Base-by-base conservation (phyloP, 352 stramenopile species). In the Pythium utonaiense region DNA sequence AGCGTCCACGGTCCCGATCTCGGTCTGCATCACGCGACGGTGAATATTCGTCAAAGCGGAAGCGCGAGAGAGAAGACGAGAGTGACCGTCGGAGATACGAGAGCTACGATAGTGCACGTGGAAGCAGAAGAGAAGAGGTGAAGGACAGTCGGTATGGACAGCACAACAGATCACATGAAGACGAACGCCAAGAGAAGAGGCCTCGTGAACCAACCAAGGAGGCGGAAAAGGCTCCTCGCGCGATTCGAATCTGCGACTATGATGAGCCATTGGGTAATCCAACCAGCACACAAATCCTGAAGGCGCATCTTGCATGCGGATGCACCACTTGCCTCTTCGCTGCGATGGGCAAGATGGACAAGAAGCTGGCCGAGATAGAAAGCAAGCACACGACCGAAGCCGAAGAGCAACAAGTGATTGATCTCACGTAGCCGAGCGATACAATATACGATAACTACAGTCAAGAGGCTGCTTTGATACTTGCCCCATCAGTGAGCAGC, bases 261-360 rank as follows among this genome's bases (percentile, higher is more conserved):
- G 40, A 47, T 6, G 40, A 47, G 8, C 17, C 40, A 19, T 27
- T 13, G 6, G 17, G 40, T 7, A 25, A 47, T 9, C 16, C 40
- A 7, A 47, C n/a, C 17, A 47, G 40, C 40, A 47, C 40, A 1
- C n/a, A 27, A 0, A 13, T 27, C 2, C 40, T 47, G n/a, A 47
- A 25, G 40, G 36, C 31, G 4, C 44, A 54, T 34, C 24, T 62
- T 14, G 12, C 21, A 9, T 62, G 54, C 19, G 54, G 54, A 3
- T 62, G 54, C 30, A 53, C 54, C n/a, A 17, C 41, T n/a, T 62
- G 54, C 17, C 54, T 62, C 0, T 62, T 62, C 21, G 54, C 28
- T 0, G 54, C 41, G 7, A 62, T 62, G 54, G 44, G 17, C 9
- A 36, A 36, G 22, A 53, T 54, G 54, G 42, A 36, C 41, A 25